phyloP scores from a whole-genome alignment of 2,329 filamentous ascomycete genomes.

The Pseudopithomyces chartarum region DNA sequence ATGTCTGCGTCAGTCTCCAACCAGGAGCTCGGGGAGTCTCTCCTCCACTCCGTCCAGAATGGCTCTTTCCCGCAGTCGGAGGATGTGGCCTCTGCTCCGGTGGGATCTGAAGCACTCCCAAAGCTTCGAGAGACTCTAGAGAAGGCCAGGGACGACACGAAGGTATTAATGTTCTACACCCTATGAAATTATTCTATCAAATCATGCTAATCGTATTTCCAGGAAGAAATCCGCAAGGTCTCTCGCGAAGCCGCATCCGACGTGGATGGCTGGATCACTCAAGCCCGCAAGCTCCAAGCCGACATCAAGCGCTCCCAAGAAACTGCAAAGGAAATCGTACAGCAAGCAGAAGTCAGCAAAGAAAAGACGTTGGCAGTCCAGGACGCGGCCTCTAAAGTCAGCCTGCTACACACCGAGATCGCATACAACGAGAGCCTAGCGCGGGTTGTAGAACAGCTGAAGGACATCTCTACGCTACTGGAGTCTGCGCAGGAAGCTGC shows the following conservation, averaged over 20 bases:
- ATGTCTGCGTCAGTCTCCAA: constrained; percentile 39
- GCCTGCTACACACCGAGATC: constrained; percentile 63
- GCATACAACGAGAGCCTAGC: constrained; percentile 62
- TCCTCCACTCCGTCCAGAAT: constrained; percentile 67
- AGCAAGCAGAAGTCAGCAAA: constrained; percentile 73
- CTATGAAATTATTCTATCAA: neutral
- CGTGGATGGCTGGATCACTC: constrained; percentile 82
- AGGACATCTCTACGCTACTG: constrained; percentile 55
- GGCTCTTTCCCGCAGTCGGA: constrained; percentile 63
- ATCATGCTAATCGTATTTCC: constrained; percentile 10
- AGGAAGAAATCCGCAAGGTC: constrained; percentile 72
- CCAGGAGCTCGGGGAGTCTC: constrained; percentile 59
- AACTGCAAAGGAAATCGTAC: constrained; percentile 80
- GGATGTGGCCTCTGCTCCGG: constrained; percentile 57
- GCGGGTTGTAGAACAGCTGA: constrained; percentile 56
- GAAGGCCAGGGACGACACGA: constrained; percentile 58
- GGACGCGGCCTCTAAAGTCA: constrained; percentile 61
- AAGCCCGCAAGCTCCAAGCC: constrained; percentile 81
- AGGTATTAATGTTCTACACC: constrained; percentile 45
- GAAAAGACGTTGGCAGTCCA: constrained; percentile 68
- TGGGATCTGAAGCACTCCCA: constrained; percentile 55
- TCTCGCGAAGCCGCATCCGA: constrained; percentile 79
- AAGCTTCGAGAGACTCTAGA: constrained; percentile 57
- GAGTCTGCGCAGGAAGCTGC: constrained; percentile 53
- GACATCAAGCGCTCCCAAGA: constrained; percentile 82